Evolutionary conservation across 2,329 filamentous ascomycete genomes (phyloP).

Genomic region (Sarocladium strictum): DNA sequence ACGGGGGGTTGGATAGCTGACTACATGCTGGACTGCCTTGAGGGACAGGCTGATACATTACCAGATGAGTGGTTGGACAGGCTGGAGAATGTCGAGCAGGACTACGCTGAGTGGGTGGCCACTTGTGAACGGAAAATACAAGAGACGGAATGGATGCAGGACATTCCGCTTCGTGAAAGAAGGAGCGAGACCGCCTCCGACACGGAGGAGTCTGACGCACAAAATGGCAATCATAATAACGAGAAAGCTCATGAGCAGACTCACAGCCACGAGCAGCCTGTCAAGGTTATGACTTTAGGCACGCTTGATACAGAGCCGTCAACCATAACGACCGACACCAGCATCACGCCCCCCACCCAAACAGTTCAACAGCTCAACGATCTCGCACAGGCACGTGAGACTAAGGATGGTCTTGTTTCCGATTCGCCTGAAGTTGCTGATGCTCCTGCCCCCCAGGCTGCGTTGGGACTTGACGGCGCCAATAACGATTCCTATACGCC

Average conservation of each 20-base stretch:
- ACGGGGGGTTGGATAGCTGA: conserved; percentile 70
- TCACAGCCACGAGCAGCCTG: too few species aligned
- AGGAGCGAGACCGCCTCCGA: too few species aligned
- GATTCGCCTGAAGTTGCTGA: not conserved
- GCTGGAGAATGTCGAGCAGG: conserved; percentile 72
- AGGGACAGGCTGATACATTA: conserved; percentile 76
- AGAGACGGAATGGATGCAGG: conserved; percentile 50
- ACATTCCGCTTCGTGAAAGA: too few species aligned
- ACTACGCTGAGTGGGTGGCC: conserved; percentile 76
- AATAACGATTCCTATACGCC: not conserved
- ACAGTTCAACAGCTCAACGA: too few species aligned
- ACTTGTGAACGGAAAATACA: conserved; percentile 69
- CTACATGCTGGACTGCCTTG: conserved; percentile 77
- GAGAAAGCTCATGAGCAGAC: too few species aligned
- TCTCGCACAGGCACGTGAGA: not conserved
- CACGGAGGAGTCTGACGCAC: too few species aligned
- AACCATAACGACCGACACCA: too few species aligned
- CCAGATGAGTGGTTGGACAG: conserved; percentile 84
- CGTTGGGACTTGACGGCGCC: not conserved
- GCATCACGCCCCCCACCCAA: too few species aligned
- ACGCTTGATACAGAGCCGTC: too few species aligned
- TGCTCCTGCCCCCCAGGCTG: too few species aligned
- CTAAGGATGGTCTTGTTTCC: not conserved
- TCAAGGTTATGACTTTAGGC: too few species aligned
- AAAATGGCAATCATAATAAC: too few species aligned